Evolutionary conservation across 148 eudicot genomes (phyloP).

Genomic region (Vaccinium darrowii): DNA sequence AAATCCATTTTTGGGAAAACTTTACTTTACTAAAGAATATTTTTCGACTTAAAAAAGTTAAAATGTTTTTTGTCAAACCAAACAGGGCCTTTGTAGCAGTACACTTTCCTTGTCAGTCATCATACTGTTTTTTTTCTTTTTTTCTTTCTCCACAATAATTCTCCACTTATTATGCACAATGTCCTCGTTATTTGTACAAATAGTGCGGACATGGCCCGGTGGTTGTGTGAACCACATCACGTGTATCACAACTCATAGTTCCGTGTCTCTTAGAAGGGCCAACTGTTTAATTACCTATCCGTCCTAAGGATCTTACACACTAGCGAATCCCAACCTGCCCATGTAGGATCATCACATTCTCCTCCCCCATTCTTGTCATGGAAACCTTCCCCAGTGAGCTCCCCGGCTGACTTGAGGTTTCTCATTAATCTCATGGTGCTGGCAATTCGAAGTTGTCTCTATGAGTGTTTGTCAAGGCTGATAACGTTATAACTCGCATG

Average conservation of each 20-base stretch:
- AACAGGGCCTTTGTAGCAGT: neutral
- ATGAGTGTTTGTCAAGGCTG: neutral
- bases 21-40: too few relatives aligned
- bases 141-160: neutral
- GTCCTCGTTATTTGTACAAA: neutral
- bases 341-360: neutral
- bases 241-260: neutral
- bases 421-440: neutral
- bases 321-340: neutral
- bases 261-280: neutral
- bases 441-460: neutral
- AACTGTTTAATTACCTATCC: neutral
- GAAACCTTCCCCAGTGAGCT: too few relatives aligned
- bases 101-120: neutral
- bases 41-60: too few relatives aligned
- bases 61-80: too few relatives aligned
- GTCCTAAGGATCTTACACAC: neutral
- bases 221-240: neutral
- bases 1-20: too few relatives aligned
- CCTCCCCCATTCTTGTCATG: neutral
- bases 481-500: too few relatives aligned
- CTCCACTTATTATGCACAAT: neutral
- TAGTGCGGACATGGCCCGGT: neutral
- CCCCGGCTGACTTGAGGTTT: too few relatives aligned
- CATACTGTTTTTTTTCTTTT: neutral